These are phyloP conservation scores for Pestalotiopsis sp. DNA, from an alignment of 2,329 filamentous ascomycete genomes.

Conservation along the genomic window DNA sequence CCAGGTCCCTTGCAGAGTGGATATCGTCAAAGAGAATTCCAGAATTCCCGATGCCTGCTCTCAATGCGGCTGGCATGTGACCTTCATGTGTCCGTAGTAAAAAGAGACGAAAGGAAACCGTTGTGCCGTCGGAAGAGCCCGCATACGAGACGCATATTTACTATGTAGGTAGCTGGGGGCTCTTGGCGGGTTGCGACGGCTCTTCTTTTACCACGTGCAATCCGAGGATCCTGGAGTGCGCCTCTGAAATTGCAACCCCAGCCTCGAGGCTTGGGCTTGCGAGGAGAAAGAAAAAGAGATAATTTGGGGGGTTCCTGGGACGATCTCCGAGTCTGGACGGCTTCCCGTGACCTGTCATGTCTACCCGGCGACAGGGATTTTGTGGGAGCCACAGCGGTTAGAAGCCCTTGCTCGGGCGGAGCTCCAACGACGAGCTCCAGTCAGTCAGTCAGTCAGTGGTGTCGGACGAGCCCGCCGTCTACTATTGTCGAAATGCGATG, in stretches of 20 bases:
- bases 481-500: too few species aligned
- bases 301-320: background rate
- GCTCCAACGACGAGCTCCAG: background rate
- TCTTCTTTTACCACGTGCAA: background rate
- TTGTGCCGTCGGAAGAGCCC: background rate
- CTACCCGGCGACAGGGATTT: slow-evolving; percentile 23
- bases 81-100: background rate
- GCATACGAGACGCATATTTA: background rate
- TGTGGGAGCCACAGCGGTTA: slow-evolving; percentile 27
- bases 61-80: background rate
- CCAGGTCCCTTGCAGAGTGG: background rate
- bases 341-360: background rate
- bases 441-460: background rate
- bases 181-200: background rate
- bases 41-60: background rate
- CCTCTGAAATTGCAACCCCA: background rate
- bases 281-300: background rate
- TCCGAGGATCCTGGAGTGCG: background rate
- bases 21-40: background rate
- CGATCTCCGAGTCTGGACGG: background rate
- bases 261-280: background rate
- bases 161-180: background rate
- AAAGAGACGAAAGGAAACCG: background rate
- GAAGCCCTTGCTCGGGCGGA: background rate
- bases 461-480: background rate